phyloP scores from a whole-genome alignment of 345 rosid species.

The Aethionema arabicum region DNA sequence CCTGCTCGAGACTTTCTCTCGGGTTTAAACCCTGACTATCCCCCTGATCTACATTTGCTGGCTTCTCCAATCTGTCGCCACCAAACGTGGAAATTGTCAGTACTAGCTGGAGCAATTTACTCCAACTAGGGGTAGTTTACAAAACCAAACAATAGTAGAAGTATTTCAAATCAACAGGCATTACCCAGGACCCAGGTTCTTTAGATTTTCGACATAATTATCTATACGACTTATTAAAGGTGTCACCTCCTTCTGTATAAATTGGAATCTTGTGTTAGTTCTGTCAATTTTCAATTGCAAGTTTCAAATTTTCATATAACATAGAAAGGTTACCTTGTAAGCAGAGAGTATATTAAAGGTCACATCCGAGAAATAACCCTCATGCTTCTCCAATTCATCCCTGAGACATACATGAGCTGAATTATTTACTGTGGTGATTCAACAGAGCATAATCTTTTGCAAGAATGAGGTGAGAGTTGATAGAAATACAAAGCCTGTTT shows the following conservation, averaged over 20 bases:
- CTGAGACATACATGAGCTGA: conserved; percentile 41
- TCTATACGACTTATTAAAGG: conserved; percentile 69
- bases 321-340: conserved; percentile 57
- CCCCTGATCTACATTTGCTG: conserved; percentile 44
- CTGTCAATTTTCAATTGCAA: conserved; percentile 14
- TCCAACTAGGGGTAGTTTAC: conserved; percentile 8
- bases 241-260: conserved; percentile 71
- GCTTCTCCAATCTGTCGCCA: conserved; percentile 55
- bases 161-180: conserved; percentile 2
- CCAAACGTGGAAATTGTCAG: conserved; percentile 24
- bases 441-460: conserved; percentile 14
- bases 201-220: conserved; percentile 86
- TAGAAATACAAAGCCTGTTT: conserved; percentile 67
- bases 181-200: conserved; percentile 68
- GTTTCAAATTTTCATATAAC: conserved; percentile 11
- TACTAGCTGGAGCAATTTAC: conserved; percentile 23
- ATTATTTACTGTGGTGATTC: conserved; percentile 15
- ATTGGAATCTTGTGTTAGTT: conserved; percentile 9
- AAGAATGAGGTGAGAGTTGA: conserved; percentile 31
- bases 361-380: conserved; percentile 64
- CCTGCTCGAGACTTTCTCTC: conserved; percentile 83
- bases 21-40: conserved; percentile 60
- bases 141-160: conserved; percentile 16
- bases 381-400: conserved; percentile 83
- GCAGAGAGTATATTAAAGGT: conserved; percentile 64